Evolutionary conservation across 2,329 filamentous ascomycete genomes (phyloP).

Genomic region (Alternaria postmessia): DNA sequence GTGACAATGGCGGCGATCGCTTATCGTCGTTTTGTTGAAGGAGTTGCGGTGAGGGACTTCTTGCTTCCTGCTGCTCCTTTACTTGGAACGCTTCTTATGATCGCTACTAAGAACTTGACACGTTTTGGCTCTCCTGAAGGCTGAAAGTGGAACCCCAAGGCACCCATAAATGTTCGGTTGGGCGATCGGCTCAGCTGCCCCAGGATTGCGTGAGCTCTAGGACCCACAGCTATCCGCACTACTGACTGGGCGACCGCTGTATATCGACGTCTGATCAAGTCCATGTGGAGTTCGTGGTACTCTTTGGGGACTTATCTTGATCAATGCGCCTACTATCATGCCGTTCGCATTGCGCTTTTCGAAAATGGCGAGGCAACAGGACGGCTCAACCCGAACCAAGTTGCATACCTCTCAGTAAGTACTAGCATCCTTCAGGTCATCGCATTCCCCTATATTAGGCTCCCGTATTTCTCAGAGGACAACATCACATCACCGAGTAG

Average conservation of each 20-base stretch:
- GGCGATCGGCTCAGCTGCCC: slow-evolving; percentile 35
- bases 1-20: slow-evolving; percentile 39
- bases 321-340: neutral
- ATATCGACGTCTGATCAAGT: slow-evolving; percentile 2
- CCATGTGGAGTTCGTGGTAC: neutral
- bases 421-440: neutral
- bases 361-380: neutral
- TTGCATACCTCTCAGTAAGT: neutral
- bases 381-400: neutral
- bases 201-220: slow-evolving; percentile 33
- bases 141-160: slow-evolving; percentile 34
- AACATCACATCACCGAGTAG: slow-evolving; percentile 4
- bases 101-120: slow-evolving; percentile 36
- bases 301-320: neutral
- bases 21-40: slow-evolving; percentile 27
- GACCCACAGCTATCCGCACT: slow-evolving; percentile 31
- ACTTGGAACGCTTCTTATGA: slow-evolving; percentile 26
- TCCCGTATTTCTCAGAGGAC: neutral
- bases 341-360: neutral
- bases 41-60: slow-evolving; percentile 28
- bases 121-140: slow-evolving; percentile 36
- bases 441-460: neutral
- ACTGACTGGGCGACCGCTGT: slow-evolving; percentile 3
- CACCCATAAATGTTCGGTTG: slow-evolving; percentile 32
- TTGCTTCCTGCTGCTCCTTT: slow-evolving; percentile 7